These are phyloP conservation scores for Claviceps humidiphila DNA, from an alignment of 2,329 filamentous ascomycete species.

Conservation along the genomic window DNA sequence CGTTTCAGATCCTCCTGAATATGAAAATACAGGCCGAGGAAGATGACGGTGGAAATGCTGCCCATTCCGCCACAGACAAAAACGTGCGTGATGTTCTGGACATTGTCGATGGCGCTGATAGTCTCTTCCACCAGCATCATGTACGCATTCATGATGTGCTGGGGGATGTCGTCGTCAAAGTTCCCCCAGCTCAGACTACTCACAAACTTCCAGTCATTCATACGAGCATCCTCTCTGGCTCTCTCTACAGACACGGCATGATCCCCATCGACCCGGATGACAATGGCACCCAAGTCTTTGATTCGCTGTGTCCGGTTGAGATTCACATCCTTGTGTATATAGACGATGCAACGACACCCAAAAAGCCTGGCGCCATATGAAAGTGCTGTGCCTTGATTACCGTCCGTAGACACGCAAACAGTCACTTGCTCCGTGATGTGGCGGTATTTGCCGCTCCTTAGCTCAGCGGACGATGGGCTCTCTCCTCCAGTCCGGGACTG, in stretches of 20 bases:
- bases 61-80: slow-evolving; percentile 9
- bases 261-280: slow-evolving; percentile 8
- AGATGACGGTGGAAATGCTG: slow-evolving; percentile 8
- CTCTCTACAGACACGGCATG: slow-evolving; percentile 6
- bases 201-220: slow-evolving; percentile 10
- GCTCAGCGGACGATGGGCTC: slow-evolving; percentile 3
- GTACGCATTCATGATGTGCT: slow-evolving; percentile 10
- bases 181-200: slow-evolving; percentile 8
- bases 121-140: slow-evolving; percentile 9
- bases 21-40: slow-evolving; percentile 3
- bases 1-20: neutral
- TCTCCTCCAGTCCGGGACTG: neutral
- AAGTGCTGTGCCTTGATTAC: slow-evolving; percentile 8
- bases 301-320: slow-evolving; percentile 3
- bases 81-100: slow-evolving; percentile 7
- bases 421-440: slow-evolving; percentile 6
- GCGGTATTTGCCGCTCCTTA: slow-evolving; percentile 6
- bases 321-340: slow-evolving; percentile 9
- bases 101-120: neutral
- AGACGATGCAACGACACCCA: slow-evolving; percentile 8
- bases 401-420: slow-evolving; percentile 9
- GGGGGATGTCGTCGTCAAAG: slow-evolving; percentile 6
- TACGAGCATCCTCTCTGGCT: slow-evolving; percentile 8
- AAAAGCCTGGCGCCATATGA: slow-evolving; percentile 8
- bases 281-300: slow-evolving; percentile 7